Percentiles rank a stretch among this genome's conserved stretches.
phyloP scores from a whole-genome alignment of 2,329 filamentous ascomycete genomes.

The Alternaria sp. region DNA sequence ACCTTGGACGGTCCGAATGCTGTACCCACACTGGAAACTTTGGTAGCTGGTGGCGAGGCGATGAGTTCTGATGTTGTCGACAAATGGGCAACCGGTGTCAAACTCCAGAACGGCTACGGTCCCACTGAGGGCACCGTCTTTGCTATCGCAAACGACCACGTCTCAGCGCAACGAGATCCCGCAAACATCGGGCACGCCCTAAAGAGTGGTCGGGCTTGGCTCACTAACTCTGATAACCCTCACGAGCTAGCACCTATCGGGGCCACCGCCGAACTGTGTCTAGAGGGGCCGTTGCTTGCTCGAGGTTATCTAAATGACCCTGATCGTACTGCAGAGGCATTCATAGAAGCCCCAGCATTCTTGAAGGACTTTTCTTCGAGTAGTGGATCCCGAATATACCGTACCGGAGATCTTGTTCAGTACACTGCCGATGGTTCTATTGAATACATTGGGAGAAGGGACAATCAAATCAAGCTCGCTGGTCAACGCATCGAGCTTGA shows the following conservation, averaged over 20 bases:
- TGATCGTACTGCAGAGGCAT: slow-evolving; percentile 35
- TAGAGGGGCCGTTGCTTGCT: slow-evolving; percentile 43
- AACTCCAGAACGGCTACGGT: slow-evolving; percentile 42
- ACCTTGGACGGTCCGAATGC: slow-evolving; percentile 39
- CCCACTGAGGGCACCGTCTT: slow-evolving; percentile 42
- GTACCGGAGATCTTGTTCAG: slow-evolving; percentile 45
- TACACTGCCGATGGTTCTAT: slow-evolving; percentile 41
- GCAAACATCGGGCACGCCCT: slow-evolving; percentile 38
- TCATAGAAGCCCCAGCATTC: slow-evolving; percentile 37
- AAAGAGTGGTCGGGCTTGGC: slow-evolving; percentile 37
- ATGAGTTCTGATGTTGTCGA: slow-evolving; percentile 37
- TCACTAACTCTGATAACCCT: slow-evolving; percentile 36
- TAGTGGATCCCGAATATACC: slow-evolving; percentile 34
- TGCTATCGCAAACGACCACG: slow-evolving; percentile 35
- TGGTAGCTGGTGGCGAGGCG: slow-evolving; percentile 40
- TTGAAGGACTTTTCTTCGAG: slow-evolving; percentile 24
- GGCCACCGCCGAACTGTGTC: slow-evolving; percentile 40
- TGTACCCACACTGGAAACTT: slow-evolving; percentile 52
- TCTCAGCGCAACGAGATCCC: slow-evolving; percentile 29
- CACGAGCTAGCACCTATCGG: slow-evolving; percentile 43
- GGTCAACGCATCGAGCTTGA: slow-evolving; percentile 48
- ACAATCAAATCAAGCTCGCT: slow-evolving; percentile 48
- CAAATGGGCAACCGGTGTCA: slow-evolving; percentile 35
- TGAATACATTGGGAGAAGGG: slow-evolving; percentile 41
- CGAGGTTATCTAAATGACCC: slow-evolving; percentile 43